Evolutionary conservation across 345 rosid genomes (phyloP), one percentile per base, ranked within the genome.

Genomic region (Boechera retrofracta): DNA sequence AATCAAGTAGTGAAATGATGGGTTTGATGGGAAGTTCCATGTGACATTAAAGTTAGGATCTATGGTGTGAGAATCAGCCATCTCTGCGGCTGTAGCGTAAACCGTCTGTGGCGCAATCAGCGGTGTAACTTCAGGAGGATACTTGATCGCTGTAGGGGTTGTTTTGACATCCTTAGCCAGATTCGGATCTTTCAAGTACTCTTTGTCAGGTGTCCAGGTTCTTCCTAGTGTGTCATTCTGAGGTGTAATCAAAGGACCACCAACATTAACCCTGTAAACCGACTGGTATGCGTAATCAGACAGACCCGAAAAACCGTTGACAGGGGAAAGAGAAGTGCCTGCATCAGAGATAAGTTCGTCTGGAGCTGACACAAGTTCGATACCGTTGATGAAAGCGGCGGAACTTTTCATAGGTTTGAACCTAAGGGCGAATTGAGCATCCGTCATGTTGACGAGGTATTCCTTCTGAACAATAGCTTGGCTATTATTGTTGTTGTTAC

Each of bases 311-410:
- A 74, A 79, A 11, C 28, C 52, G 12, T 77, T 56, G 15, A 88
- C 85, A 0, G 93, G 96, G 74, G 77, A 84, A 63, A 90, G 89
- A 1, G 76, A 67, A 29, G 85, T 70, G 5, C 83, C 93, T 28
- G 67, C 21, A 49, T 90, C 87, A 12, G 84, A 5, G 36, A 90
- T 83, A 77, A 90, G 72, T 48, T 49, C 60, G 11, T 88, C 90
- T 0, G 96, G 96, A 2, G 89, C 91, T 0, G 96, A 87, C 36
- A 90, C 88, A 7, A 90, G 68, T 82, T 90, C 96, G 13, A 90
- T 83, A 2, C 87, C 96, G 54, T 90, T 90, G 54, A 90, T 72
- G 53, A 88, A 90, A 65, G 96, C 91, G 0, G 80, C 83, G 0
- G 93, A 88, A 57, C 84, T 71, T 79, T 82, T 83, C 85, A 83